These are phyloP conservation scores for Candida tropicalis DNA, from an alignment of 1,139 yeast species.

Conservation along the genomic window DNA sequence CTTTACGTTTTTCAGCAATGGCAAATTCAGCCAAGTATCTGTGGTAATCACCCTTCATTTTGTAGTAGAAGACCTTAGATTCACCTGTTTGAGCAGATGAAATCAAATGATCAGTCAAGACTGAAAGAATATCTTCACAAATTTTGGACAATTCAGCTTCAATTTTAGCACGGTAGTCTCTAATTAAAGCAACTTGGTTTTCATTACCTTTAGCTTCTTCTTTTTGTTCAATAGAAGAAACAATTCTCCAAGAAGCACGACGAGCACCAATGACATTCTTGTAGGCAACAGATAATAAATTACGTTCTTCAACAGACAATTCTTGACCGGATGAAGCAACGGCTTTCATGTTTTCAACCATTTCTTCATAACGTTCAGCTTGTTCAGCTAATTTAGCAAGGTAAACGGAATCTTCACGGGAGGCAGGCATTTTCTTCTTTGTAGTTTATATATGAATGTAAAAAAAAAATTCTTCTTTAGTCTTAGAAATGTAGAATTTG, in stretches of 20 bases:
- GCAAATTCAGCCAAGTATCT: conserved; percentile 99
- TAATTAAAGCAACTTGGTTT: conserved; percentile 83
- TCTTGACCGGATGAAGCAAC: conserved; percentile 97
- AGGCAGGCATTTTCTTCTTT: conserved; percentile 59
- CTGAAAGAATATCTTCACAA: conserved; percentile 90
- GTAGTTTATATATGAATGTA: not conserved
- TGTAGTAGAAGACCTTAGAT: conserved; percentile 96
- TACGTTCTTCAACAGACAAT: conserved; percentile 96
- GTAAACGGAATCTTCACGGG: conserved; percentile 98
- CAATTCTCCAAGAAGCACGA: conserved; percentile 99
- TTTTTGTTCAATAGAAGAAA: conserved; percentile 95
- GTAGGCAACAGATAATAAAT: conserved; percentile 94
- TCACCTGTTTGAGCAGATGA: conserved; percentile 96
- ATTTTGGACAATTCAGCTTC: conserved; percentile 92
- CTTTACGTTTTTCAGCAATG: conserved; percentile 85
- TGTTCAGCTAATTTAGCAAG: conserved; percentile 99
- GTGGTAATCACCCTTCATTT: conserved; percentile 99
- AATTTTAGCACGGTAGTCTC: conserved; percentile 93
- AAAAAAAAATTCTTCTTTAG: conserved; percentile 2
- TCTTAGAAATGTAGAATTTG: conserved; percentile 6
- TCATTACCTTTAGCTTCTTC: conserved; percentile 96
- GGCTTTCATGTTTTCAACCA: conserved; percentile 98
- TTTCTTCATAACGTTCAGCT: conserved; percentile 99
- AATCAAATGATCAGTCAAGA: conserved; percentile 85
- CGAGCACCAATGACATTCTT: conserved; percentile 99